These are phyloP conservation scores for Nymphaea colorata DNA, from an alignment of 164 flowering plant genomes.

Conservation along the genomic window DNA sequence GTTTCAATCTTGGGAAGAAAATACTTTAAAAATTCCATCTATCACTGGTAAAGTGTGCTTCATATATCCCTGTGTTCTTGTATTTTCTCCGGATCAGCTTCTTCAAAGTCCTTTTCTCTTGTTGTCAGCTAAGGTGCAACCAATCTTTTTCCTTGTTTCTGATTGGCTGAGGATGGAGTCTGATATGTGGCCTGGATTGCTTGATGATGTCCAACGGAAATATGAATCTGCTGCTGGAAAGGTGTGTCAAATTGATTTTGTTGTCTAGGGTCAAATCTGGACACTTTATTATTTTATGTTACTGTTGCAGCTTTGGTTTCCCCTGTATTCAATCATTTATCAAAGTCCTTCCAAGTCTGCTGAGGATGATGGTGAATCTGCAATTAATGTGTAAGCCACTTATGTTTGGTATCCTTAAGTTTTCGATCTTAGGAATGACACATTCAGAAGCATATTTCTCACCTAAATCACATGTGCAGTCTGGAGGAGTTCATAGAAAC, in stretches of 20 bases:
- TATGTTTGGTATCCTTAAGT: background rate
- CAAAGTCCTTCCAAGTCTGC: constrained; percentile 23
- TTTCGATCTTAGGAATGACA: background rate
- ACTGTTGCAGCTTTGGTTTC: constrained; percentile 78
- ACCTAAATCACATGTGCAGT: constrained; percentile 32
- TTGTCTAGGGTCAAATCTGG: no score
- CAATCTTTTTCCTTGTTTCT: constrained; percentile 39
- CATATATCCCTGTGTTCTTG: background rate
- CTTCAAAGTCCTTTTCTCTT: background rate
- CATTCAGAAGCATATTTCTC: background rate
- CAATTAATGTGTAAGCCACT: constrained; percentile 42
- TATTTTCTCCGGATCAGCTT: background rate
- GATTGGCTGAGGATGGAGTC: constrained; percentile 83
- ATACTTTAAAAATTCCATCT: constrained; percentile 38
- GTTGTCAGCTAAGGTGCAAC: constrained; percentile 42
- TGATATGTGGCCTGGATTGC: constrained; percentile 70
- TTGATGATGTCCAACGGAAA: constrained; percentile 67
- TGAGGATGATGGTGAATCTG: constrained; percentile 26
- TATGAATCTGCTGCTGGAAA: constrained; percentile 64
- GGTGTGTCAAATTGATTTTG: constrained; percentile 24
- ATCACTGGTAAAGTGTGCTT: constrained; percentile 35
- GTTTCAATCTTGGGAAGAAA: constrained; percentile 39
- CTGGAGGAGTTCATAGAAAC: constrained; percentile 73
- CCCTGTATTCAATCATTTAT: constrained; percentile 60
- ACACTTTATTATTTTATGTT: no score